Base-by-base conservation (phyloP, 2,329 filamentous ascomycete species). In the Fusarium sp. region DNA sequence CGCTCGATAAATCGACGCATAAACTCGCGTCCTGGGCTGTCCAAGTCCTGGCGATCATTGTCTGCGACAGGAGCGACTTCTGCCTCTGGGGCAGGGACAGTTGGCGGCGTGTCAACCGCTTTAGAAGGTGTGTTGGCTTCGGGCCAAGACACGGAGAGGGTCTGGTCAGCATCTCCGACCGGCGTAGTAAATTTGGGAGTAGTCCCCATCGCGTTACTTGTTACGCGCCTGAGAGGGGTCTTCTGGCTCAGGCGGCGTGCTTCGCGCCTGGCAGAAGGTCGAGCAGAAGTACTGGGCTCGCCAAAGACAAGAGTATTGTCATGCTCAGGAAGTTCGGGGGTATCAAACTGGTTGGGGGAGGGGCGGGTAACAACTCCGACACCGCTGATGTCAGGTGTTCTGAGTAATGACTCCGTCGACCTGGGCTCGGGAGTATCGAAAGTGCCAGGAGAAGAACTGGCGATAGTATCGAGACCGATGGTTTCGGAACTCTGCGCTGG, bases 1-100 rank as follows among this genome's bases (percentile, higher is more conserved):
- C 78, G 78, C 52, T 77, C 78, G 65, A 81, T 81, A 45, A 82
- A 82, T 18, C 78, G 77, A 8, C 77, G 72, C 73, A 81, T 76
- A 37, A 77, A 81, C 14, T 79, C 79, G 2, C 80, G 78, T 7
- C 76, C 78, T 26, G 80, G 80, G 49, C 78, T 80, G 42, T 81
- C 80, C 40, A 78, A 70, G 26, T 78, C 74, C 23, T 74, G 54
- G n/a, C 56, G 38, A 45, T 33, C 40, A 27, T 35, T 11, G 26
- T 56, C 35, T 33, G 56, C 50, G 11, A 58, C 49, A 26, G 64
- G 60, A 20, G 62, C 64, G 32, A 60, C 27, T 13, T 56, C 55
- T 15, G 41, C 56, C 35, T 73, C 65, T 42, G 66, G 42, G 18
- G 20, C 35, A 18, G 67, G 52, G 23, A 64, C 20, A 52, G 32